Evolutionary conservation across 768 basidiomycete species (phyloP).

Genomic region (Leucosporidium creatinivorum): DNA sequence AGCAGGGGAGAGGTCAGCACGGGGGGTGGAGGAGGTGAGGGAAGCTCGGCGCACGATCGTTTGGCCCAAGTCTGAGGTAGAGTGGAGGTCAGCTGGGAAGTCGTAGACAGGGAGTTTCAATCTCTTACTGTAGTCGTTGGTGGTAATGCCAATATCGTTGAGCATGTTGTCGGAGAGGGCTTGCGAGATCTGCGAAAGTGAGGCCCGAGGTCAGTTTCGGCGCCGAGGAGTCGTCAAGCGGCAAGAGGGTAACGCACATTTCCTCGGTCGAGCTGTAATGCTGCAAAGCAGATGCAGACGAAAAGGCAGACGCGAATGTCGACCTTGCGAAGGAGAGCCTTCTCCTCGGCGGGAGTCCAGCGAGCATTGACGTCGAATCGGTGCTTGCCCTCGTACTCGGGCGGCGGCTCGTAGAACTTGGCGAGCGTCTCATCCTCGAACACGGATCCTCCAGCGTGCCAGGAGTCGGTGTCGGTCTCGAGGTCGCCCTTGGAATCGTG

Average conservation of each 20-base stretch:
- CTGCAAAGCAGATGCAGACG: slow-evolving; percentile 4
- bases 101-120: too few relatives aligned
- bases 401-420: background rate
- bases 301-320: background rate
- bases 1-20: too few relatives aligned
- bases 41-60: too few relatives aligned
- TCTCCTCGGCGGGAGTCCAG: background rate
- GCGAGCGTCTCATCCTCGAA: background rate
- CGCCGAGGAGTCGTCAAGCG: too few relatives aligned
- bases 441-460: background rate
- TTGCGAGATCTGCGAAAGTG: slow-evolving; percentile 9
- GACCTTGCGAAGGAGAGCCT: background rate
- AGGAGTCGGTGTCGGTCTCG: too few relatives aligned
- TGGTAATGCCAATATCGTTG: slow-evolving; percentile 38
- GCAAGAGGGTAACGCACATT: slow-evolving; percentile 25
- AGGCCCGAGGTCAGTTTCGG: too few relatives aligned
- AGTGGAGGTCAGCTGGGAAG: too few relatives aligned
- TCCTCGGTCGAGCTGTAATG: slow-evolving; percentile 38
- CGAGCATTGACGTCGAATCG: background rate
- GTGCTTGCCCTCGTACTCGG: background rate
- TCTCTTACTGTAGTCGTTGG: slow-evolving; percentile 39
- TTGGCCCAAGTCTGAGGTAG: too few relatives aligned
- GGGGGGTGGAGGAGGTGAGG: too few relatives aligned
- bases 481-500: too few relatives aligned
- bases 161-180: slow-evolving; percentile 41